Base-by-base conservation (phyloP, 2,329 filamentous ascomycete species). In the Gnomoniopsis smithogilvyi region DNA sequence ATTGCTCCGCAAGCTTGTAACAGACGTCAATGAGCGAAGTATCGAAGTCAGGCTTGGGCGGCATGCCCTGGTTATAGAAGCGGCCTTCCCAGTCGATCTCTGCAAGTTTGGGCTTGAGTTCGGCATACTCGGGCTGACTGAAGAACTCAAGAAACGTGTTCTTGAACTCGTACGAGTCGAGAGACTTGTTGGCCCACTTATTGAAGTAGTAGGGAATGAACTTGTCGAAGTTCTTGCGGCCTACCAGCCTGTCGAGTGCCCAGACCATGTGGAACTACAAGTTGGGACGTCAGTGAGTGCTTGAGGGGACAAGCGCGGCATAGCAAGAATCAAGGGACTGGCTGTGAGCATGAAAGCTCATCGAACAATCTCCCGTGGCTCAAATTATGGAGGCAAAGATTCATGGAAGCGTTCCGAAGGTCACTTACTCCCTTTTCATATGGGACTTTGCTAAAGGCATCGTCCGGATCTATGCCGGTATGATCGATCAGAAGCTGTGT, bases 201-300 rank as follows among this genome's bases (percentile, higher is more conserved):
- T 82, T 86, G 72, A 98, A 98, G 78, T 98, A 97, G 73, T 96
- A 87, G 17, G 93, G 92, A 69, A 98, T 97, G 74, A 98, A 99
- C 67, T 87, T 89, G 79, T 98, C 91, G 77, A 95, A 99, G 71
- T 90, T 89, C n/a, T 88, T 81, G 62, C 90, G 89, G 38, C 92
- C 91, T 3, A 98, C 82, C 1, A 96, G 78, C 50, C 88, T 89
- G 68, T 99, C 95, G 15, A 99, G 86, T 67, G 93, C 88, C 73
- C 92, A 97, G 49, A 99, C 80, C 73, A 98, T 96, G 69, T 91
- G 90, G 75, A 96, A 98, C 26, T 30, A 30, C 26, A 8, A 30
- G 26, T 4, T 30, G 26, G 26, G 4, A 30, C 26, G 8, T 30
- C 26, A 30, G 26, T 30, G 8, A 30, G 26, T 30, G 26, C 26